A percentile compares a stretch with the other conserved stretches of the same genome.
phyloP scores from a whole-genome alignment of 2,329 filamentous ascomycete genomes.

The Kalmusia sp. region DNA sequence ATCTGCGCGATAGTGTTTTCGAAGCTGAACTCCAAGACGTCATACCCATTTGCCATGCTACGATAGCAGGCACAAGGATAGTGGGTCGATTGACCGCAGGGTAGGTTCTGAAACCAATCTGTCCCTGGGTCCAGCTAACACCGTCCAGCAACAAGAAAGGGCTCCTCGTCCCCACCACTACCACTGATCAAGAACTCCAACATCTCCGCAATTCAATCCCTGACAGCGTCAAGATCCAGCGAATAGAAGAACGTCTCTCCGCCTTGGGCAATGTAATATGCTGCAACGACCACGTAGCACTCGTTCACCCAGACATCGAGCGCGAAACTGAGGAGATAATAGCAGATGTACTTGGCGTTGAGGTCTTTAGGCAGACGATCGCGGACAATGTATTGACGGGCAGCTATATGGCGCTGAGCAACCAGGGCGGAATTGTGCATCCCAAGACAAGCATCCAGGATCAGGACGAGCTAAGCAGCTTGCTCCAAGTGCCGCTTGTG shows the following conservation, averaged over 20 bases:
- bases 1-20: slow-evolving; percentile 71
- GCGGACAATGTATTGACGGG: slow-evolving; percentile 97
- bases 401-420: slow-evolving; percentile 94
- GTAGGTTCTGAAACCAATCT: slow-evolving; percentile 55
- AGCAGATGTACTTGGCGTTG: slow-evolving; percentile 87
- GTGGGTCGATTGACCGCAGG: slow-evolving; percentile 94
- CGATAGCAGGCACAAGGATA: slow-evolving; percentile 95
- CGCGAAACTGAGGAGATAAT: slow-evolving; percentile 99
- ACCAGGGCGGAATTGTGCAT: slow-evolving; percentile 95
- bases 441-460: slow-evolving; percentile 97
- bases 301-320: slow-evolving; percentile 95
- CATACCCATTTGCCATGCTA: slow-evolving; percentile 95
- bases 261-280: slow-evolving; percentile 97
- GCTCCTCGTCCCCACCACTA: slow-evolving; percentile 92
- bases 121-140: background rate
- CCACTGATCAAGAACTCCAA: slow-evolving; percentile 97
- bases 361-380: slow-evolving; percentile 92
- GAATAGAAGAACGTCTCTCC: slow-evolving; percentile 95
- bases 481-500: slow-evolving; percentile 94
- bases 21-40: slow-evolving; percentile 97
- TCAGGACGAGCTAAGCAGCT: slow-evolving; percentile 92
- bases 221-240: slow-evolving; percentile 90
- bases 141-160: slow-evolving; percentile 84
- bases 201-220: slow-evolving; percentile 95
- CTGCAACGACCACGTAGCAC: slow-evolving; percentile 93